Conservation (phyloP, 257 asterid genomes). For the Primulina tabacum region DNA sequence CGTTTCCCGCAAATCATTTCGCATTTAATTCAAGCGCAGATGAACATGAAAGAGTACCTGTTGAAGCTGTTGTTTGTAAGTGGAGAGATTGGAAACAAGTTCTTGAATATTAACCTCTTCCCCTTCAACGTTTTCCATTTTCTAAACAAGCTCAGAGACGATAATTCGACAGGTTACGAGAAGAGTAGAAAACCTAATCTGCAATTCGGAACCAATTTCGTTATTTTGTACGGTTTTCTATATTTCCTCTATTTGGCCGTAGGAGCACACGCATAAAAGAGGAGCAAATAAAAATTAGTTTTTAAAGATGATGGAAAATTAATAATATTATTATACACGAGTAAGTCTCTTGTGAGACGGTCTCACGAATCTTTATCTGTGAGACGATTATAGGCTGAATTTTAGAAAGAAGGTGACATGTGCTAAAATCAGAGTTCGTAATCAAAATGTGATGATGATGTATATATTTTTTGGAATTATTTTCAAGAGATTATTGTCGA, state of each 20-base stretch:
- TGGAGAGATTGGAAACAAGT: constrained; percentile 79
- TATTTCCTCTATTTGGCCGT: not conserved
- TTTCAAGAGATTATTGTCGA: too few species aligned
- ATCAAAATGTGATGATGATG: too few species aligned
- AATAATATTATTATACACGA: too few species aligned
- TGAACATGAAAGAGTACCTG: constrained; percentile 47
- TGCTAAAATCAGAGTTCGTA: too few species aligned
- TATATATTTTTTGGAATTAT: too few species aligned
- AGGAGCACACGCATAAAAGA: too few species aligned
- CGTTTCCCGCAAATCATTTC: not conserved
- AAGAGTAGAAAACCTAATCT: not conserved
- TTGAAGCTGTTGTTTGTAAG: constrained; percentile 84
- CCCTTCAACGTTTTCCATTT: constrained; percentile 37
- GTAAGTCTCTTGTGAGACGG: too few species aligned
- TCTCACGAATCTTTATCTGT: too few species aligned
- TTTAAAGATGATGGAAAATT: too few species aligned
- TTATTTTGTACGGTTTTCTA: not conserved
- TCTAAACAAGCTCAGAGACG: not conserved
- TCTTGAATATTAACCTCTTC: constrained; percentile 87
- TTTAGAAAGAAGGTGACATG: too few species aligned
- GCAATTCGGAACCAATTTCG: not conserved
- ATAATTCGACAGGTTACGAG: not conserved
- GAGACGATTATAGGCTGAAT: too few species aligned
- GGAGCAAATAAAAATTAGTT: too few species aligned
- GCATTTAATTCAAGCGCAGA: not conserved